Percentiles rank a stretch among this genome's conserved stretches.
phyloP scores from a whole-genome alignment of 257 asterid genomes.

The Forsythia suspensa region DNA sequence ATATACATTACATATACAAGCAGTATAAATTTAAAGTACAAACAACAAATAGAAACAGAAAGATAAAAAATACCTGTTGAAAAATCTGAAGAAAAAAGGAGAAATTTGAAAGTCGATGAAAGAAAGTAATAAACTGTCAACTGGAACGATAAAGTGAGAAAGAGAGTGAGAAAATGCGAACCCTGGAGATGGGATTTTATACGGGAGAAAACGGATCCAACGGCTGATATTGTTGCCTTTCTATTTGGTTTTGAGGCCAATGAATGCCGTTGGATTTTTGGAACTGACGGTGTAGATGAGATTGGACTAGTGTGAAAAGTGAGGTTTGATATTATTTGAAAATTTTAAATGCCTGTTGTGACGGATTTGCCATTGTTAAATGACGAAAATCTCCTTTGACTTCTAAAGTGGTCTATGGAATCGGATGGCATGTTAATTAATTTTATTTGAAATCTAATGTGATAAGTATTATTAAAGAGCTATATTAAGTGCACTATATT shows the following conservation, averaged over 20 bases:
- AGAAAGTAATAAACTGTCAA: not conserved
- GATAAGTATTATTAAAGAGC: no score
- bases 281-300: slow-evolving; percentile 33
- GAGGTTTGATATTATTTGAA: slow-evolving; percentile 32
- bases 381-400: slow-evolving; percentile 27
- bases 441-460: no score
- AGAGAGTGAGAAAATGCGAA: slow-evolving; percentile 20
- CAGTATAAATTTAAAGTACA: not conserved
- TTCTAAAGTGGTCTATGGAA: not conserved
- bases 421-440: no score
- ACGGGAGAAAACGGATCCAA: slow-evolving; percentile 27
- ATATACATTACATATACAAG: not conserved
- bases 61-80: slow-evolving; percentile 30
- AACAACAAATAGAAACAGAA: not conserved
- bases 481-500: no score
- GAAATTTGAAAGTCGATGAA: slow-evolving; percentile 21
- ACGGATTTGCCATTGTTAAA: slow-evolving; percentile 19
- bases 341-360: slow-evolving; percentile 14
- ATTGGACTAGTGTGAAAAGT: slow-evolving; percentile 5
- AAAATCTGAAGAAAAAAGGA: not conserved
- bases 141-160: slow-evolving; percentile 27
- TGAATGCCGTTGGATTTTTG: slow-evolving; percentile 33
- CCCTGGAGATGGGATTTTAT: slow-evolving; percentile 40
- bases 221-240: slow-evolving; percentile 61
- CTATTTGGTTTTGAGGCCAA: slow-evolving; percentile 15